A percentile compares a stretch with the other conserved stretches of the same genome.
Conservation (phyloP, 1,284 basidiomycete genomes). For the Rhodotorula sp. region DNA sequence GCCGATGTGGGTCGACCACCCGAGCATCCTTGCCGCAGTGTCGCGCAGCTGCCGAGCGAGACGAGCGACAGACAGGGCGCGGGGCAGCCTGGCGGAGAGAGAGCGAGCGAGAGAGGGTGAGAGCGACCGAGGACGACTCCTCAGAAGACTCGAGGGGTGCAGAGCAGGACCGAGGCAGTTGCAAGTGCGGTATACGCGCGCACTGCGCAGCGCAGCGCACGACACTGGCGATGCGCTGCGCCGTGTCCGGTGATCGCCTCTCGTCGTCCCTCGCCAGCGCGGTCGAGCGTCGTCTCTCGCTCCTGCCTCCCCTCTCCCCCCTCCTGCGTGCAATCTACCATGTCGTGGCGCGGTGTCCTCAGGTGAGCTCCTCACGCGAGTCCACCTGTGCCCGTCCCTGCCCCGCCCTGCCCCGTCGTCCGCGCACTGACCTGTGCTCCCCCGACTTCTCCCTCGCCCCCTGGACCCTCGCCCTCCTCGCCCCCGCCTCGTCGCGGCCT, state of each 20-base stretch:
- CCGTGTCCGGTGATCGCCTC: not conserved
- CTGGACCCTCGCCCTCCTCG: not conserved
- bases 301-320: not conserved
- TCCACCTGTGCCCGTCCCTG: not conserved
- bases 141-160: no score
- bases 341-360: constrained; percentile 36
- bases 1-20: constrained; percentile 21
- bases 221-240: no score
- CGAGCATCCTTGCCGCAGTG: constrained; percentile 2
- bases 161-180: no score
- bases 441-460: constrained; percentile 1
- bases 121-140: no score
- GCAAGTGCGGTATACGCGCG: no score
- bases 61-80: no score
- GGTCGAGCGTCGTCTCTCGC: no score
- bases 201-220: no score
- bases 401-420: not conserved
- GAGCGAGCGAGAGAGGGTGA: no score
- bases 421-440: not conserved
- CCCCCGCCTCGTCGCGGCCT: not conserved
- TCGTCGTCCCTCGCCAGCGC: no score
- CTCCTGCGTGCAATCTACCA: constrained; percentile 1
- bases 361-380: constrained; percentile 13
- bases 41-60: no score
- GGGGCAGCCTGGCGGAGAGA: no score